A percentile compares a stretch with the other conserved stretches of the same genome.
phyloP scores from a whole-genome alignment of 2,329 filamentous ascomycete genomes.

The Amphichorda felina region DNA sequence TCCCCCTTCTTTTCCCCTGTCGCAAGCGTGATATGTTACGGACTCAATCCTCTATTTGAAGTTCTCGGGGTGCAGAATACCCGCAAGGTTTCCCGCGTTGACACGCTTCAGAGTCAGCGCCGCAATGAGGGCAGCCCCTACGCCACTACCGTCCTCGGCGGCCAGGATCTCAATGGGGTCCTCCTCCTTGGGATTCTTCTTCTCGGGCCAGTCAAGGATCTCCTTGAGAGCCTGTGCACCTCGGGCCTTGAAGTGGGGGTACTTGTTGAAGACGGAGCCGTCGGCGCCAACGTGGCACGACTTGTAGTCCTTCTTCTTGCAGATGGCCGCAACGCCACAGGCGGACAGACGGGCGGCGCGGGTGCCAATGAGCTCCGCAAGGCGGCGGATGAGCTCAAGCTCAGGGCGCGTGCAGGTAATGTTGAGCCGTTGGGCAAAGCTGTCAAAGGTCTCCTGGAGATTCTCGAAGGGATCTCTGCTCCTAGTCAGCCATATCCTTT shows the following conservation, averaged over 20 bases:
- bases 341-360: constrained; percentile 86
- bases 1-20: too few relatives aligned
- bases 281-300: constrained; percentile 92
- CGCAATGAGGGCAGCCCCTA: constrained; percentile 93
- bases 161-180: constrained; percentile 81
- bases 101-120: constrained; percentile 55
- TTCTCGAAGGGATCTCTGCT: constrained; percentile 85
- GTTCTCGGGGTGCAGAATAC: constrained; percentile 54
- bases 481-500: background rate
- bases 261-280: constrained; percentile 97
- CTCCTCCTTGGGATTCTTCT: constrained; percentile 56
- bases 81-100: constrained; percentile 48
- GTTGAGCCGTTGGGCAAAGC: constrained; percentile 66
- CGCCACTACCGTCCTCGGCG: constrained; percentile 91
- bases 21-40: too few relatives aligned
- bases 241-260: constrained; percentile 92
- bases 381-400: constrained; percentile 76
- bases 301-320: constrained; percentile 86
- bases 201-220: constrained; percentile 85
- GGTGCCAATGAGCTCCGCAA: constrained; percentile 89
- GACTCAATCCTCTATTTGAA: constrained; percentile 22
- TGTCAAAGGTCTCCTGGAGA: constrained; percentile 73
- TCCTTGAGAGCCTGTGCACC: constrained; percentile 83
- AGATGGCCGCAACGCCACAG: constrained; percentile 91
- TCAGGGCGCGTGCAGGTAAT: constrained; percentile 64